Evolutionary conservation across 805 yeast genomes (phyloP), one percentile per base, ranked within the genome.

Genomic region (Metschnikowia kunwiensis): DNA sequence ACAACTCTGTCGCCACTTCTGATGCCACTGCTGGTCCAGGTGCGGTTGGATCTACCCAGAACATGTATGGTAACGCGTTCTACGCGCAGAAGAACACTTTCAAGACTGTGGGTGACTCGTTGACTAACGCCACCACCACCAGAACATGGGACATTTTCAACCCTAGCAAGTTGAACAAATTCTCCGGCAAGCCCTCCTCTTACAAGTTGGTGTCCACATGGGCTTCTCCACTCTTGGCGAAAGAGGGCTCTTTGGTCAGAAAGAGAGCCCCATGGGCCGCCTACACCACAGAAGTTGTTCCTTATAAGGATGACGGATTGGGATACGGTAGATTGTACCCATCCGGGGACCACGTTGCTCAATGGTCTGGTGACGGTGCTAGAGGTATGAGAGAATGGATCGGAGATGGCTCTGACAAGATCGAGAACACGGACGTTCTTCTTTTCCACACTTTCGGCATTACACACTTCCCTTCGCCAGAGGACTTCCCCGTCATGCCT

Each of bases 401-500:
- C 43, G 83, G 79, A 37, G 79, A 80, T 50, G 83, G 82, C 41
- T 32, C 60, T 5, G 85, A 70, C 38, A 57, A 58, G 14, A 65
- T 80, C 52, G 82, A 77, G 48, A 72, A 80, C 65, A 79, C 86
- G 25, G 93, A 85, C 57, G 73, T 84, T 43, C 73, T 84, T 35
- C 65, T 80, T 52, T 85, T 78, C 79, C 89, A 84, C 62, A 84
- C 91, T 19, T 84, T 85, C 54, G 93, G 93, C 53, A 77, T 84
- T 49, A 79, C 91, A 22, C 94, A 84, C 59, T 80, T 83, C 76
- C 94, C 94, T 42, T 81, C 89, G 10, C 91, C 93, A 42, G 93
- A 84, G 67, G 94, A 84, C 61, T 84, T 83, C 81, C 93, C 93
- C 39, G 75, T 84, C 46, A 84, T 84, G 93, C 93, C 93, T 31